Base-by-base conservation (phyloP, 2,329 filamentous ascomycete genomes). In the Grosmannia huntii region DNA sequence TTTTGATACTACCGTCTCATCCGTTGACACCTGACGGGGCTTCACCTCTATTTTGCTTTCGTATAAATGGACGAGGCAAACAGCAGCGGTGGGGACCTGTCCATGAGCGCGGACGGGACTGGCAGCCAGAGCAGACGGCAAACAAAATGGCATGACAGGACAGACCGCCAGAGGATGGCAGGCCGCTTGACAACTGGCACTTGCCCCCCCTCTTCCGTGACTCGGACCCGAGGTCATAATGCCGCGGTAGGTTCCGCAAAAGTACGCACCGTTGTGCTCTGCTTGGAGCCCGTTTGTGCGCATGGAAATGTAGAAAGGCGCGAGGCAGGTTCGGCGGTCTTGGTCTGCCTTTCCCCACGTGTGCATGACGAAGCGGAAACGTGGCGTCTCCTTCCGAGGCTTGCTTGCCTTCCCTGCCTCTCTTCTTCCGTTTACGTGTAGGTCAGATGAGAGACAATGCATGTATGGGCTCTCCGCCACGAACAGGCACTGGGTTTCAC, bases 361-460 rank as follows among this genome's bases (percentile, higher is more conserved):
- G 50, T 52, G 50, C 50, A 27, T 36, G 50, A 52, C 50, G 28
- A 33, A 3, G 27, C 36, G 16, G 27, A 31, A 41, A 44, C 12
- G 52, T 38, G 52, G 52, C 33, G n/a, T 16, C n/a, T 41, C 12
- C 12, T 14, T 38, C 36, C 4, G 36, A 4, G 36, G 36, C 36
- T 9, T 10, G 52, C n/a, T n/a, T 28, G 46, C 33, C 33, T 10
- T 36, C 33, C 14, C 36, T 38, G 36, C 31, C 44, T 48, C 44
- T 25, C 23, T 48, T 48, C 23, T 48, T 48, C 4, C 19, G 49
- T 59, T 53, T 54, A 48, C 19, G 49, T 59, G 44, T 54, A 53
- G 51, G 60, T 60, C 61, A 61, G 48, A 60, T 59, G 61, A 61
- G 61, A 57, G 27, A 33, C 44, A 44, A 27, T 57, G 57, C 51